Conservation (phyloP, 2,329 filamentous ascomycete species). For the Ceratocystis destructans region DNA sequence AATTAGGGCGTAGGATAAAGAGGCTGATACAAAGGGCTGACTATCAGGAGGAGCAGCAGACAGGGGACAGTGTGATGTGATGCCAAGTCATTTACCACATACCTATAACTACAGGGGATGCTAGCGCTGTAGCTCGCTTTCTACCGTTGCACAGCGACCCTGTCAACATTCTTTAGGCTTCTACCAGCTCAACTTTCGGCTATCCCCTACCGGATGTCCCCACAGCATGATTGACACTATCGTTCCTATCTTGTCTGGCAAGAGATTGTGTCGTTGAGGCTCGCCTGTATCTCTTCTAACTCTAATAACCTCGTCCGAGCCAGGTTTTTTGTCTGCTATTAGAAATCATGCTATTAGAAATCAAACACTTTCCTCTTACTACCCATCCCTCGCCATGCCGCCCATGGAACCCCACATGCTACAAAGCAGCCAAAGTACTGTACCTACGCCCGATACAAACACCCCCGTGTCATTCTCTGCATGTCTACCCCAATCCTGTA, state of each 20-base stretch:
- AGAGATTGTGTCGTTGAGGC: background rate
- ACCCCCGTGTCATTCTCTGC: background rate
- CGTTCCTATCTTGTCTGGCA: background rate
- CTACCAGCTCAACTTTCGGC: background rate
- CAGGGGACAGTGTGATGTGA: no score
- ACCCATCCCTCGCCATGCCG: no score
- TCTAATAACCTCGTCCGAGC: background rate
- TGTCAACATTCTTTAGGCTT: background rate
- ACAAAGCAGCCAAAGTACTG: constrained; percentile 3
- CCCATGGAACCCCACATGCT: constrained; percentile 4
- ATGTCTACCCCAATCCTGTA: constrained; percentile 1
- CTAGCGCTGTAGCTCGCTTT: background rate
- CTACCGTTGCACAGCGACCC: background rate
- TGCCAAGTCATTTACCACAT: no score
- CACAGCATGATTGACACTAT: background rate
- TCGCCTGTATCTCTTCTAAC: background rate
- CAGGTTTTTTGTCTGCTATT: background rate
- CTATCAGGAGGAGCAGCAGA: no score
- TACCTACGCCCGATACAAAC: constrained; percentile 10
- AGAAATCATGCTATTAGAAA: background rate
- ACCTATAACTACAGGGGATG: background rate
- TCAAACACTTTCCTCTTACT: no score
- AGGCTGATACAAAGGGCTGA: no score
- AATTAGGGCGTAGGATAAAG: no score
- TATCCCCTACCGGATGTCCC: background rate